A percentile compares a stretch with the other conserved stretches of the same genome.
phyloP scores from a whole-genome alignment of 176 grass and related monocot species.

The Zea luxurians region DNA sequence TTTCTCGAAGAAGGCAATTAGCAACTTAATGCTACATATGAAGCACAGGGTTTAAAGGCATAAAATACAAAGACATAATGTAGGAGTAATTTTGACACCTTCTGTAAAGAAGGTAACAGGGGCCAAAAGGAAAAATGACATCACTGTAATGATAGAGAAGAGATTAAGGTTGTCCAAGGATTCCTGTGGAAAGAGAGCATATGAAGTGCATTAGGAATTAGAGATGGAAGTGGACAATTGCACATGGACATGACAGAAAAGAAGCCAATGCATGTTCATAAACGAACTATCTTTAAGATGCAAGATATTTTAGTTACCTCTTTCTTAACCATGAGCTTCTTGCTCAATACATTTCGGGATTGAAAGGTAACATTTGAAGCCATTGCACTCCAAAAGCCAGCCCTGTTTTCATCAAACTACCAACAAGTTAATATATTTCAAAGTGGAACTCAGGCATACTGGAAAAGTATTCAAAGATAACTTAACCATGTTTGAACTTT shows the following conservation, averaged over 20 bases:
- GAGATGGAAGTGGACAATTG: conserved; percentile 5
- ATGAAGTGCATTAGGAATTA: conserved; percentile 15
- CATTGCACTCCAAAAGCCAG: conserved; percentile 85
- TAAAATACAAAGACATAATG: conserved; percentile 11
- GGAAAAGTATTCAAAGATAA: background rate
- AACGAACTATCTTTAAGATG: background rate
- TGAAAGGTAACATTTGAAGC: conserved; percentile 90
- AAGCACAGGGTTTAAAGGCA: background rate
- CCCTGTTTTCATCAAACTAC: conserved; percentile 40
- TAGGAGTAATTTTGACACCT: conserved; percentile 72
- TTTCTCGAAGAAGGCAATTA: background rate
- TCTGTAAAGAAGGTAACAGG: conserved; percentile 68
- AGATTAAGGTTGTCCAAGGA: conserved; percentile 84
- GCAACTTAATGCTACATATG: background rate
- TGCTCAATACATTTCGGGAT: conserved; percentile 90
- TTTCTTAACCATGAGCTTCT: conserved; percentile 95
- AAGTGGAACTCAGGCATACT: background rate
- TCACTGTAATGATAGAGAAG: conserved; percentile 90
- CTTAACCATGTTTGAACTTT: background rate
- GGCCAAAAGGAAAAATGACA: conserved; percentile 88
- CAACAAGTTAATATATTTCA: background rate
- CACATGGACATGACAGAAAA: background rate
- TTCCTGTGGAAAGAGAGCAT: background rate
- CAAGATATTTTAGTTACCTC: conserved; percentile 51
- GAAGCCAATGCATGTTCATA: background rate